Percentiles rank a stretch among this genome's conserved stretches.
These are phyloP conservation scores for Phytophthora constricta DNA, from an alignment of 352 stramenopile genomes.

Conservation along the genomic window DNA sequence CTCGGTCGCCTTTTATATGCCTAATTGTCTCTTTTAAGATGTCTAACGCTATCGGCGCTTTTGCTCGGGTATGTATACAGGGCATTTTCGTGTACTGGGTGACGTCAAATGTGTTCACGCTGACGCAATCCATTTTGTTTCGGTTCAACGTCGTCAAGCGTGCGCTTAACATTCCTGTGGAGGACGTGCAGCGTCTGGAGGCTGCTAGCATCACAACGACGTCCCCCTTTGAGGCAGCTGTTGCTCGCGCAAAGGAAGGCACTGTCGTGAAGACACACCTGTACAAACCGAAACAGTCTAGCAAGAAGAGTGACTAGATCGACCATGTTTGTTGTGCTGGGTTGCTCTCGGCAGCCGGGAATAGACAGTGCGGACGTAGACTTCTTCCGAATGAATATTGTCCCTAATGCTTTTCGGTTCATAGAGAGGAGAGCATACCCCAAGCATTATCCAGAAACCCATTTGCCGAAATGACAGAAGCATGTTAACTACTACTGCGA, in stretches of 20 bases:
- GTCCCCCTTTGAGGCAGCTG: slow-evolving; percentile 80
- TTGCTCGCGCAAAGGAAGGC: slow-evolving; percentile 71
- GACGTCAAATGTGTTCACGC: slow-evolving; percentile 82
- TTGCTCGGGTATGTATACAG: too few relatives aligned
- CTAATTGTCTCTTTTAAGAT: too few relatives aligned
- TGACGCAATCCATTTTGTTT: slow-evolving; percentile 66
- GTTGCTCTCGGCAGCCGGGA: background rate
- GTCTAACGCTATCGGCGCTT: too few relatives aligned
- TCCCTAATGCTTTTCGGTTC: slow-evolving; percentile 4
- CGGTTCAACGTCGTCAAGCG: slow-evolving; percentile 64
- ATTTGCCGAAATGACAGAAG: slow-evolving; percentile 6
- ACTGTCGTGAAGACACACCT: slow-evolving; percentile 74
- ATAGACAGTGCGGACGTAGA: slow-evolving; percentile 8
- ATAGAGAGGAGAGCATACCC: slow-evolving; percentile 15
- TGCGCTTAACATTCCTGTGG: slow-evolving; percentile 59
- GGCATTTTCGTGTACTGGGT: slow-evolving; percentile 90
- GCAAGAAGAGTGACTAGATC: slow-evolving; percentile 41
- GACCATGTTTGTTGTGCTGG: slow-evolving; percentile 14
- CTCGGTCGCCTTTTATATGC: too few relatives aligned
- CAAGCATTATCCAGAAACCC: slow-evolving; percentile 18
- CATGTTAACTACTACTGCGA: slow-evolving; percentile 20
- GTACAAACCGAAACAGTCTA: slow-evolving; percentile 66
- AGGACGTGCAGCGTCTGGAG: slow-evolving; percentile 48
- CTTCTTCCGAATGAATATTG: background rate
- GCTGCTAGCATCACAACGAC: slow-evolving; percentile 35